Conservation (phyloP, 441 rosid genomes). For the Erodium moschatum region DNA sequence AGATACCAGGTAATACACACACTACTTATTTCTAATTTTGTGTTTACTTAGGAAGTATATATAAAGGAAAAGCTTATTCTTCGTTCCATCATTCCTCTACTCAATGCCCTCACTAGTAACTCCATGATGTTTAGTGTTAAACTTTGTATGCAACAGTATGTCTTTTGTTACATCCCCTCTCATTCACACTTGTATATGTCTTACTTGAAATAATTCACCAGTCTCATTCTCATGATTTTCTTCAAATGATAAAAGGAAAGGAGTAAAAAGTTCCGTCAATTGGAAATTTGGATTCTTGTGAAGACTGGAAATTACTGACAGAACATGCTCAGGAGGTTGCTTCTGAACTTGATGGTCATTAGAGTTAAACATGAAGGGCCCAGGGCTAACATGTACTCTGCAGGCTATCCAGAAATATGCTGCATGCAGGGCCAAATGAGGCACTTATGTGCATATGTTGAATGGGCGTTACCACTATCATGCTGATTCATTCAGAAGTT, state of each 20-base stretch:
- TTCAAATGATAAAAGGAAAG: background rate
- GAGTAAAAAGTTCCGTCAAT: background rate
- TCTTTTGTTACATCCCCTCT: background rate
- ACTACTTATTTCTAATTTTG: background rate
- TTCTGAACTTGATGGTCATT: background rate
- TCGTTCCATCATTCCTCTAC: background rate
- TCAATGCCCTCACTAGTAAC: background rate
- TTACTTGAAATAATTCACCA: background rate
- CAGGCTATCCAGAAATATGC: background rate
- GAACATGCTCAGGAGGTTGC: no score
- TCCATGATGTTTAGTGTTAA: background rate
- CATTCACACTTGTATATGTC: background rate
- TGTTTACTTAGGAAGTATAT: background rate
- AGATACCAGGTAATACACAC: conserved; percentile 54
- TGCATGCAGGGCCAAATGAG: background rate
- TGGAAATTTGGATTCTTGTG: background rate
- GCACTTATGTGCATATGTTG: background rate
- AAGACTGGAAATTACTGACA: background rate
- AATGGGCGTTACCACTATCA: background rate
- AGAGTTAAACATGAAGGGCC: background rate
- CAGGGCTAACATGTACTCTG: background rate
- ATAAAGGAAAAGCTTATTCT: background rate
- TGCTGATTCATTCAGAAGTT: background rate
- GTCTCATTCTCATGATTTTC: background rate
- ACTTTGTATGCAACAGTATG: background rate